These are phyloP conservation scores for Candida qinlingensis DNA, from an alignment of 805 yeast species.

Conservation along the genomic window DNA sequence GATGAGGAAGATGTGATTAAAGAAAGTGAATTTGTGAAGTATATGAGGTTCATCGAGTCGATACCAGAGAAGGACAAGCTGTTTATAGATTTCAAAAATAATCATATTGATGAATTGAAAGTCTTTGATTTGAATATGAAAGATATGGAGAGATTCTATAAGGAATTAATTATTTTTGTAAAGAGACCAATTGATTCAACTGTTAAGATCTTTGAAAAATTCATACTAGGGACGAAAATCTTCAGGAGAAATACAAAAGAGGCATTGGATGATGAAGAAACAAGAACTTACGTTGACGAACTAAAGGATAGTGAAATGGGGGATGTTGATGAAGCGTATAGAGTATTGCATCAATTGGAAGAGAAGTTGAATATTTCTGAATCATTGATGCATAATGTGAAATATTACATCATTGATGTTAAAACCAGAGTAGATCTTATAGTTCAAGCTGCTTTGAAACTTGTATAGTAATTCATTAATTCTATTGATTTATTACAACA, in stretches of 20 bases:
- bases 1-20: slow-evolving; percentile 5
- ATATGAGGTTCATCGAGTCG: slow-evolving; percentile 24
- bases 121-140: slow-evolving; percentile 26
- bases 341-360: background rate
- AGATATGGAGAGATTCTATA: slow-evolving; percentile 33
- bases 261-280: background rate
- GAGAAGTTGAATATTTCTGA: background rate
- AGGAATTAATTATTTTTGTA: slow-evolving; percentile 26
- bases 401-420: slow-evolving; percentile 6
- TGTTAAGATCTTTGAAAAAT: slow-evolving; percentile 13
- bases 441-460: slow-evolving; percentile 1
- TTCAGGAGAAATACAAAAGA: slow-evolving; percentile 14
- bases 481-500: background rate
- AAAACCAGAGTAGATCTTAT: background rate
- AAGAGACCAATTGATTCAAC: slow-evolving; percentile 17
- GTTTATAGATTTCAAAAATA: slow-evolving; percentile 36
- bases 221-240: slow-evolving; percentile 14
- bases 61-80: slow-evolving; percentile 24
- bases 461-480: background rate
- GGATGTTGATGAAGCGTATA: background rate
- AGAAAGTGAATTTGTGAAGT: slow-evolving; percentile 19
- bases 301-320: no score
- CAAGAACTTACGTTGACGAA: background rate
- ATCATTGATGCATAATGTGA: background rate
- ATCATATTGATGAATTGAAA: slow-evolving; percentile 25